Evolutionary conservation across 1,139 yeast genomes (phyloP), one percentile per base, ranked within the genome.

Genomic region (Nakaseomyces kungkrabaensis): DNA sequence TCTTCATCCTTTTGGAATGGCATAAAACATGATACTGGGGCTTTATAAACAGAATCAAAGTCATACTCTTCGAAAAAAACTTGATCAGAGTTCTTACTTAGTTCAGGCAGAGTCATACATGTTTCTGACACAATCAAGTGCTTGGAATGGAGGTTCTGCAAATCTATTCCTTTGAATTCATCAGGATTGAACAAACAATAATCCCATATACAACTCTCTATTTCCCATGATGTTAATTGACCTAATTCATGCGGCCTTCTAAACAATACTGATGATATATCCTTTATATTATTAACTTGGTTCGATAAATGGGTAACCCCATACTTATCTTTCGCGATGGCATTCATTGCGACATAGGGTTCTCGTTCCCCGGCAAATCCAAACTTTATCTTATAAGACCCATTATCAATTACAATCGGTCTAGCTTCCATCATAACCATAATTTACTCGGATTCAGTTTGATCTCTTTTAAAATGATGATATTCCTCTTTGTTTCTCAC

Each of bases 161-260:
- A 51, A 29, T 63, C 57, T 37, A 58, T 56, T 49, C 65, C 62
- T 36, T 53, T 38, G 49, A 67, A 66, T 29, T 65, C 68, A 25
- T 58, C 61, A 1, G 70, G 68, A 37, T 70, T 70, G 57, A 68
- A 70, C 57, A 83, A 69, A 64, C 86, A 75, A 55, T 83, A 79
- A 65, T 94, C 97, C 98, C 98, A 94, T 3, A 94, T 77, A n/a
- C 85, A 85, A 62, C 85, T 85, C 64, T 94, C 90, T 1, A 87
- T 71, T 56, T 88, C 96, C 98, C 98, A 94, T 38, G 94, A 87
- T 0, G 84, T 81, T 49, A 94, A 69, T 61, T 90, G 95, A 13
- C 97, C 95, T 58, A 83, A 81, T 55, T 89, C 97, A 55, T 80
- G 81, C 0, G 99, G 97, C 49, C 98, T 71, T 53, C 85, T 78